A percentile compares a stretch with the other conserved stretches of the same genome.
Conservation (phyloP, 208 protist genomes). For the Wallacemonas sp. region DNA sequence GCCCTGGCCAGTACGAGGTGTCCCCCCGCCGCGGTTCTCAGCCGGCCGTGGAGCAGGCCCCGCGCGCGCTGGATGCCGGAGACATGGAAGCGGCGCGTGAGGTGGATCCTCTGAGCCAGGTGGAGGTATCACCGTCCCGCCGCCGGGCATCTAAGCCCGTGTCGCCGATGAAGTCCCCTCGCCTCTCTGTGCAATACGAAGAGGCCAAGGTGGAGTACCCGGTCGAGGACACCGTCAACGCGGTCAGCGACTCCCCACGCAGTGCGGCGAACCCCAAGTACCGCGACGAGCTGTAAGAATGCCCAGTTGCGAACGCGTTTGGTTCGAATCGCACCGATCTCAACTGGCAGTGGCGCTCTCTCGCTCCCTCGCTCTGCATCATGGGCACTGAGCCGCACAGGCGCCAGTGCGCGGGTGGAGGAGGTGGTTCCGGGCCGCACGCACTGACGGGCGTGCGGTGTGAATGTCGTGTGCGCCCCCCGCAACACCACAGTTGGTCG, state of each 20-base stretch:
- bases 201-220: neutral
- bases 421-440: no score
- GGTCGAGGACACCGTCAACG: neutral
- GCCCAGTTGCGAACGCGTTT: no score
- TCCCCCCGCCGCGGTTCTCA: conserved; percentile 5
- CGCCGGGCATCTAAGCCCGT: neutral
- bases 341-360: no score
- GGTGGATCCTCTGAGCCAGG: conserved; percentile 4
- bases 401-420: no score
- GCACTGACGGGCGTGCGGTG: no score
- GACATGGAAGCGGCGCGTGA: neutral
- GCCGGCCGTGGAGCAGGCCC: neutral
- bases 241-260: neutral
- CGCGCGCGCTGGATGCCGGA: neutral
- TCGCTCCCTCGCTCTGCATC: no score
- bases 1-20: conserved; percentile 4
- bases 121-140: conserved; percentile 5
- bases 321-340: no score
- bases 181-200: conserved; percentile 2
- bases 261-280: neutral
- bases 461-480: no score
- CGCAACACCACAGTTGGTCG: no score
- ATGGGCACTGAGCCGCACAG: no score
- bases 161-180: neutral
- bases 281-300: conserved; percentile 20